Evolutionary conservation across 1,284 basidiomycete species (phyloP).

Genomic region (Melanopsichium pennsylvanicum): DNA sequence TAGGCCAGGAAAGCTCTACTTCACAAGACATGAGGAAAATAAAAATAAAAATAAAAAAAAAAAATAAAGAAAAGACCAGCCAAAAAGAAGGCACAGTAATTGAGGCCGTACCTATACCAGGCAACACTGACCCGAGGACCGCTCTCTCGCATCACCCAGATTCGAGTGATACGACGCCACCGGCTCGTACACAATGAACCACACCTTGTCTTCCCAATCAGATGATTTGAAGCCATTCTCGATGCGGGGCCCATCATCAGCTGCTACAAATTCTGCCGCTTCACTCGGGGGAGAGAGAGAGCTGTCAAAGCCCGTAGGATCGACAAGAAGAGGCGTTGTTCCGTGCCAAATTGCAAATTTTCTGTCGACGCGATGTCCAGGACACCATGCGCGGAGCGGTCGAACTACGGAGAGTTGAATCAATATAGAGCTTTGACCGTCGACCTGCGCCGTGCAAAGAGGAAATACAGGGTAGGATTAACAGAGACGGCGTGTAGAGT

Average conservation of each 20-base stretch:
- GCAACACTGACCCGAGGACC: neutral
- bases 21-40: too few species aligned
- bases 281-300: neutral
- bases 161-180: neutral
- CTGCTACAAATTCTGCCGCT: too few species aligned
- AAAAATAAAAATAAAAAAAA: too few species aligned
- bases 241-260: conserved; percentile 5
- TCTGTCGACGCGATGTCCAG: too few species aligned
- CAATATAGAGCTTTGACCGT: conserved; percentile 1
- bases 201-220: neutral
- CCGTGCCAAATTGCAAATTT: too few species aligned
- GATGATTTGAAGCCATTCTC: neutral
- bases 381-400: neutral
- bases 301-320: too few species aligned
- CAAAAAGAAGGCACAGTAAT: neutral
- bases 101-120: neutral
- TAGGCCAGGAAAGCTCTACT: too few species aligned
- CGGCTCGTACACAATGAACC: neutral
- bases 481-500: too few species aligned
- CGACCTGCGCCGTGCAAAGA: neutral
- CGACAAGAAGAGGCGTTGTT: too few species aligned
- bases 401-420: neutral
- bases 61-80: neutral
- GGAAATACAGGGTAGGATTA: neutral
- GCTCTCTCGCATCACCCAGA: neutral